phyloP scores from a whole-genome alignment of 2,329 filamentous ascomycete species.

The Talaromyces sp. region DNA sequence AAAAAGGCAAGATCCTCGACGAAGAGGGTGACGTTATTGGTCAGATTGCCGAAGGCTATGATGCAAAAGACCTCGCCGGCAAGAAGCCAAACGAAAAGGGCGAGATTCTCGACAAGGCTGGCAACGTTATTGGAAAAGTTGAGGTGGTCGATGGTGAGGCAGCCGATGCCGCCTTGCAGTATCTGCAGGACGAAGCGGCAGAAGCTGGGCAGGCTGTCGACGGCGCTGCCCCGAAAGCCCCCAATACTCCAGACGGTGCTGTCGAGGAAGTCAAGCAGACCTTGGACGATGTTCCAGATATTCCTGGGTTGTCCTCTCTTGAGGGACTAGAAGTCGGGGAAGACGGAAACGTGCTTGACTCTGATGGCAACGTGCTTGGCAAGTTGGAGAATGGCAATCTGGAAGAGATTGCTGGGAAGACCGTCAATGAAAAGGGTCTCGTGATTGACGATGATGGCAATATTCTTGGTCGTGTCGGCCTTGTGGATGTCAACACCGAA shows the following conservation, averaged over 20 bases:
- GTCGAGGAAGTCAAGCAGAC: neutral
- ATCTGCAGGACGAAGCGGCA: conserved; percentile 30
- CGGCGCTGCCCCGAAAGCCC: conserved; percentile 20
- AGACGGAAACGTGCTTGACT: conserved; percentile 20
- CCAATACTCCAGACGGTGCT: neutral
- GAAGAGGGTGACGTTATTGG: conserved; percentile 34
- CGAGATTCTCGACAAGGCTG: conserved; percentile 39
- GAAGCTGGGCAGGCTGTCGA: conserved; percentile 21
- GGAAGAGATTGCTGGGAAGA: conserved; percentile 5
- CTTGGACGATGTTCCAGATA: neutral
- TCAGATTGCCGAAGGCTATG: conserved; percentile 32
- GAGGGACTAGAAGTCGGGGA: conserved; percentile 26
- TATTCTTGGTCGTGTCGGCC: conserved; percentile 20
- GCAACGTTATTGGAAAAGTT: conserved; percentile 26
- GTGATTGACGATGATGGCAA: conserved; percentile 13
- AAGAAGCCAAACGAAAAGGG: conserved; percentile 38
- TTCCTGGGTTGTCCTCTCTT: conserved; percentile 3
- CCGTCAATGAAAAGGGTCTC: conserved; percentile 9
- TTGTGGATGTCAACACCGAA: conserved; percentile 20
- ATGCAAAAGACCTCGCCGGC: conserved; percentile 36
- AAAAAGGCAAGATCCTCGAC: conserved; percentile 46
- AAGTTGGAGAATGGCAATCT: conserved; percentile 9
- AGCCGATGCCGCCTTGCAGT: conserved; percentile 9
- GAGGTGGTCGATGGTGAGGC: conserved; percentile 11
- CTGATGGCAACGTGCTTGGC: conserved; percentile 11